Evolutionary conservation across 2,329 filamentous ascomycete species (phyloP), one percentile per base, ranked within the genome.

Genomic region (Botrytis galanthina): DNA sequence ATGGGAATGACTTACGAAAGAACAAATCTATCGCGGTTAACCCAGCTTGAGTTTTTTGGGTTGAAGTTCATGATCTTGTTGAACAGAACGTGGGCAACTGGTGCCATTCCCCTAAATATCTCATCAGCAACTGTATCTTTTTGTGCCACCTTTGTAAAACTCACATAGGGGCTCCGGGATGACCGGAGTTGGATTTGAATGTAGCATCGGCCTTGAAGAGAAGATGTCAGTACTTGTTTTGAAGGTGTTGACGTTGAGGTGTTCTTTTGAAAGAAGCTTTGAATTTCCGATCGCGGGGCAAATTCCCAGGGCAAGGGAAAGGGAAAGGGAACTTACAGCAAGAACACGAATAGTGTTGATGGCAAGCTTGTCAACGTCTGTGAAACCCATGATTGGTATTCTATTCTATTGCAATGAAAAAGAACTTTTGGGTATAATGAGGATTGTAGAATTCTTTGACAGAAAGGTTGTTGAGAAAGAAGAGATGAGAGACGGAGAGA

Each of bases 41-140:
- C 82, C 95, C 95, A 99, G 78, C 94, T 88, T 80, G 96, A 93
- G 90, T 97, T 98, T 92, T 98, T 97, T 81, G 96, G 96, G 92
- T 98, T 99, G 90, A 98, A 99, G 84, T 87, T 97, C 94, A 99
- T 94, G 89, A 98, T 97, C 85, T 96, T 97, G 90, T 97, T 97
- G 88, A 93, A 99, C 78, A 99, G 90, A 81, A 98, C 94, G 89
- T 98, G 96, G 84, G 96, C 92, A 82, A 95, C 91, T 76, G 96
- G 95, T 82, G 96, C 96, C 93, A 98, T 90, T 83, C 89, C 89
- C 89, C 89, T 91, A 75, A 37, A 62, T 37, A 37, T n/a, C 22
- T 51, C 42, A 70, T 73, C 42, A 73, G 71, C 44, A 57, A 37
- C 18, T 35, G 18, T 29, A 59, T 44, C 60, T 29, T 39, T 20